Conservation (phyloP, 2,329 filamentous ascomycete genomes). For the Coleophoma eucalyptorum region DNA sequence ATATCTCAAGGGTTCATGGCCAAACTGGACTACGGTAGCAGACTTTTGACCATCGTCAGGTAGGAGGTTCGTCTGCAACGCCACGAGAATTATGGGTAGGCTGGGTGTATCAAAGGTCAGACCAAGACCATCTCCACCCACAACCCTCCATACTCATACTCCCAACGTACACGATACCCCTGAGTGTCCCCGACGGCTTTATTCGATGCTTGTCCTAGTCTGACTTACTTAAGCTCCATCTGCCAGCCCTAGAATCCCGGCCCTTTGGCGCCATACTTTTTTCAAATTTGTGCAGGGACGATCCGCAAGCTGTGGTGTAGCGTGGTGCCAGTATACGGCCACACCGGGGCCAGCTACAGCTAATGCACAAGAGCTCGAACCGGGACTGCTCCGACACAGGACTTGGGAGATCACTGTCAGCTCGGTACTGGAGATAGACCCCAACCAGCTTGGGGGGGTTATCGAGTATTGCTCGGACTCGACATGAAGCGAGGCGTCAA, state of each 20-base stretch:
- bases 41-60: conserved; percentile 16
- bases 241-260: conserved; percentile 22
- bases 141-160: not conserved
- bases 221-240: conserved; percentile 13
- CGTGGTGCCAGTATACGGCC: not conserved
- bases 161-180: conserved; percentile 3
- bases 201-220: conserved; percentile 23
- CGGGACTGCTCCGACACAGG: no score
- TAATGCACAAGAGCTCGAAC: no score
- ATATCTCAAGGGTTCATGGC: conserved; percentile 19
- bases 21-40: conserved; percentile 11
- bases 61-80: conserved; percentile 21
- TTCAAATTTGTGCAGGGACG: not conserved
- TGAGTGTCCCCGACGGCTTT: conserved; percentile 18
- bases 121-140: conserved; percentile 4
- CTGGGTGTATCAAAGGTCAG: conserved; percentile 3
- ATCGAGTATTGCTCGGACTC: no score
- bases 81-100: conserved; percentile 22
- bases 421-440: no score
- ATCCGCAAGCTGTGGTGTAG: not conserved
- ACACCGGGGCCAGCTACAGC: no score
- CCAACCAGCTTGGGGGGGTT: no score
- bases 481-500: no score
- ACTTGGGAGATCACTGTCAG: no score
- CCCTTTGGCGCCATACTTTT: conserved; percentile 19